Evolutionary conservation across 352 stramenopile genomes (phyloP).

Genomic region (Globisporangium sylvaticum): DNA sequence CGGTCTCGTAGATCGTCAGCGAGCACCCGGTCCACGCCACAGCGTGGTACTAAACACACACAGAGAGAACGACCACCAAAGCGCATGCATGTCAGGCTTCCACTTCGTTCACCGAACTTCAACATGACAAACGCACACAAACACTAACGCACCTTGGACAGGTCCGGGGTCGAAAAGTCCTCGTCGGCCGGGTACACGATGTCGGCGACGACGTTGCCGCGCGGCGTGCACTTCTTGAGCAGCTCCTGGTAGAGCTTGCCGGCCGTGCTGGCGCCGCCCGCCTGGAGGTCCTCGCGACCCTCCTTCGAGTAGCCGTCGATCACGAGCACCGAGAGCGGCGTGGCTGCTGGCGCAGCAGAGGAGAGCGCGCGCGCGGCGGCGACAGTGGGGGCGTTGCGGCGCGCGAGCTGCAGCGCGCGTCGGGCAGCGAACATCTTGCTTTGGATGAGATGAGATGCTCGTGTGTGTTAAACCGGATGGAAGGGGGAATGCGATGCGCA

Average conservation of each 20-base stretch:
- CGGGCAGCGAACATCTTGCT: not conserved
- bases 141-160: slow-evolving; percentile 41
- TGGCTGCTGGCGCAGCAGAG: slow-evolving; percentile 12
- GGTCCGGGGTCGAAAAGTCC: slow-evolving; percentile 54
- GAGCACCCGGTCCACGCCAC: slow-evolving; percentile 78
- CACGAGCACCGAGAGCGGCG: slow-evolving; percentile 58
- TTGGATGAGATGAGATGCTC: not conserved
- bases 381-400: not conserved
- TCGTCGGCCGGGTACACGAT: slow-evolving; percentile 66
- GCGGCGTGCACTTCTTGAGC: slow-evolving; percentile 54
- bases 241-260: slow-evolving; percentile 68
- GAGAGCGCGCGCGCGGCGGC: slow-evolving; percentile 16
- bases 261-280: slow-evolving; percentile 58
- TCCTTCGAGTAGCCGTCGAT: slow-evolving; percentile 79
- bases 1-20: slow-evolving; percentile 60
- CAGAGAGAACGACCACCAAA: not conserved
- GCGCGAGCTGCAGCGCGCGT: slow-evolving; percentile 8
- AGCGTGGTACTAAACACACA: slow-evolving; percentile 55
- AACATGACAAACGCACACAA: not conserved
- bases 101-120: not conserved
- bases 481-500: not conserved
- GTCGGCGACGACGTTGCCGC: slow-evolving; percentile 44
- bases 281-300: slow-evolving; percentile 59
- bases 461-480: not conserved
- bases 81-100: slow-evolving; percentile 8